phyloP scores from a whole-genome alignment of 306 rosid species.

The Luffa acutangula region DNA sequence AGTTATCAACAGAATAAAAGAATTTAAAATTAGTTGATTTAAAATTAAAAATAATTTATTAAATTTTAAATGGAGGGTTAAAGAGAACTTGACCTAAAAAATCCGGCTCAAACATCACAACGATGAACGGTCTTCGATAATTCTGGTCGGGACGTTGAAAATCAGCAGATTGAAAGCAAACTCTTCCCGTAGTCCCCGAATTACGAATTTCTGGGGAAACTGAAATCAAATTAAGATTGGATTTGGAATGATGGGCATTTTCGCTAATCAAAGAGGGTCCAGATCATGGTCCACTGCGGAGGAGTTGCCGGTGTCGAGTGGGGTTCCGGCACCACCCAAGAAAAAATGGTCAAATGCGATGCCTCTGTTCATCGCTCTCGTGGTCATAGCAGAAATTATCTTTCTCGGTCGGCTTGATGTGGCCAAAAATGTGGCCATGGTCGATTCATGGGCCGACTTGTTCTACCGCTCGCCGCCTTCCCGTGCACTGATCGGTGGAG shows the following conservation, averaged over 20 bases:
- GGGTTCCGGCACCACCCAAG: slow-evolving; percentile 25
- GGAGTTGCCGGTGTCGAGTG: slow-evolving; percentile 28
- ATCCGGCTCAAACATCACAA: too few relatives aligned
- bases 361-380: slow-evolving; percentile 57
- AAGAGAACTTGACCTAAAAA: too few relatives aligned
- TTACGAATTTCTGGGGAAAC: slow-evolving; percentile 10
- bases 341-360: slow-evolving; percentile 52
- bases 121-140: too few relatives aligned
- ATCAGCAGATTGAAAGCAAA: background rate
- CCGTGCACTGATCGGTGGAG: slow-evolving; percentile 11
- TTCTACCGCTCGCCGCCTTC: slow-evolving; percentile 32
- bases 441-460: slow-evolving; percentile 60
- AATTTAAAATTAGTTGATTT: too few relatives aligned
- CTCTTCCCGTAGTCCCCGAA: background rate
- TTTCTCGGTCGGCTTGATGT: slow-evolving; percentile 72
- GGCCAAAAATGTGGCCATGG: slow-evolving; percentile 60
- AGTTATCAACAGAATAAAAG: too few relatives aligned
- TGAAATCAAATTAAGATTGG: background rate
- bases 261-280: slow-evolving; percentile 44
- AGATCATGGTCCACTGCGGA: slow-evolving; percentile 43
- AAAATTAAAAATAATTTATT: too few relatives aligned
- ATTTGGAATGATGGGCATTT: slow-evolving; percentile 37
- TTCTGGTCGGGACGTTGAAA: background rate
- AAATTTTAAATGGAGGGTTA: too few relatives aligned
- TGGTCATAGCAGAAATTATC: slow-evolving; percentile 75